These are phyloP conservation scores for Aspergillus quadrilineatus DNA, from an alignment of 2,329 filamentous ascomycete genomes.

Conservation along the genomic window DNA sequence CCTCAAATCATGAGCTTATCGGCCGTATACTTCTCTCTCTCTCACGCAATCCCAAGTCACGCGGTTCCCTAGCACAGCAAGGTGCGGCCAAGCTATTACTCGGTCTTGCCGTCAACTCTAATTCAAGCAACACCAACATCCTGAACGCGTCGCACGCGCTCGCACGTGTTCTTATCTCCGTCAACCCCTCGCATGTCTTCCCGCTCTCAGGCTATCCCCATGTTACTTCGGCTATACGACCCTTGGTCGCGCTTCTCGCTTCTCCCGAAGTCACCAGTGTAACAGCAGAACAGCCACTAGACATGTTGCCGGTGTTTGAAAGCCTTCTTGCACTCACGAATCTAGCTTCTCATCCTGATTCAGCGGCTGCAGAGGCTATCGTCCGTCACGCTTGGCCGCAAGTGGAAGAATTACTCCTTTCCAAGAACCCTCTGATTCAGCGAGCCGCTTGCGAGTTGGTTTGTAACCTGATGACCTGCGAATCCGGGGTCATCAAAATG, in stretches of 20 bases:
- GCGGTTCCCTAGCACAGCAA: constrained; percentile 83
- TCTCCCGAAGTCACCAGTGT: constrained; percentile 60
- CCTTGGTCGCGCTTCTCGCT: constrained; percentile 71
- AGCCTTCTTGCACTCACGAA: constrained; percentile 90
- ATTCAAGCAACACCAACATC: constrained; percentile 37
- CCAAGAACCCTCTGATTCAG: constrained; percentile 70
- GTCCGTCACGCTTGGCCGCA: constrained; percentile 71
- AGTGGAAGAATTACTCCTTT: constrained; percentile 81
- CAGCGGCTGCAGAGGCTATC: constrained; percentile 62
- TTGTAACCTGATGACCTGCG: constrained; percentile 70
- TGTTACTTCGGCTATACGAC: constrained; percentile 75
- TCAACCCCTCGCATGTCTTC: constrained; percentile 81
- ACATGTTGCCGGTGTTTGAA: constrained; percentile 88
- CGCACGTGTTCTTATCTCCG: constrained; percentile 81
- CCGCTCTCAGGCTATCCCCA: constrained; percentile 71
- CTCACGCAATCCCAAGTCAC: constrained; percentile 68
- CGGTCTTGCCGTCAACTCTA: constrained; percentile 57
- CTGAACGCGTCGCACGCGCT: constrained; percentile 74
- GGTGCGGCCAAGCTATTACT: constrained; percentile 87
- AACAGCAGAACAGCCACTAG: constrained; percentile 56
- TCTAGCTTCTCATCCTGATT: constrained; percentile 65
- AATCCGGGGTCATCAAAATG: constrained; percentile 47
- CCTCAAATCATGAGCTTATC: constrained; percentile 68
- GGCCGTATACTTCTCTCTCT: constrained; percentile 76
- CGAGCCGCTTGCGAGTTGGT: constrained; percentile 84